Evolutionary conservation across 306 rosid genomes (phyloP), one percentile per base, ranked within the genome.

Genomic region (Vigna mungo): DNA sequence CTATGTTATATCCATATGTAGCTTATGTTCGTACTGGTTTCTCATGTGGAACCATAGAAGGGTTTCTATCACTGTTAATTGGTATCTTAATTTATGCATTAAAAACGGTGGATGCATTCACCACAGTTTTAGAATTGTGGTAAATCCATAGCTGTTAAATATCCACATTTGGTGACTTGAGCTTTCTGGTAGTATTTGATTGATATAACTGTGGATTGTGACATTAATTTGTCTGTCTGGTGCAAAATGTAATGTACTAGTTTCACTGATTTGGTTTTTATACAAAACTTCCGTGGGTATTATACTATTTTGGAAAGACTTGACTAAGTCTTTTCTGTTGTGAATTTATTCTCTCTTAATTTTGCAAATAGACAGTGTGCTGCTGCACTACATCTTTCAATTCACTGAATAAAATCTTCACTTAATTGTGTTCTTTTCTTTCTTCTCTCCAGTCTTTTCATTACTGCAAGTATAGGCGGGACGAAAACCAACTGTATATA

Each of bases 401-500:
- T 75, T 68, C 36, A 49, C 36, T 47, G 4, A 32, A 25, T 68
- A 62, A 74, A 74, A 16, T 32, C 16, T 49, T 68, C 17, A 47
- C 51, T 79, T 78, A 20, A 84, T 52, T 73, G 37, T 84, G 63
- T 52, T 27, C 15, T 81, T 60, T 78, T 48, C 44, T 41, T 41
- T 41, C 69, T 58, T 62, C 25, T 82, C 64, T 83, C 79, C 98
- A 95, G 98, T 95, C 99, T 68, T 95, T 95, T 89, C 99, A 95
- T 85, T 95, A 95, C 84, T 95, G 99, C 90, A 92, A 91, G 88
- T 92, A 92, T 71, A 87, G 99, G 74, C 91, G 96, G 81, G 99
- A 95, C 49, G 99, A 95, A 78, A 95, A 95, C 79, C 97, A 92
- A 66, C 91, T 95, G 47, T 92, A 95, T 81, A 92, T 95, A 83